phyloP scores from a whole-genome alignment of 2,329 filamentous ascomycete species.

The Allantophomopsis cytisporea region DNA sequence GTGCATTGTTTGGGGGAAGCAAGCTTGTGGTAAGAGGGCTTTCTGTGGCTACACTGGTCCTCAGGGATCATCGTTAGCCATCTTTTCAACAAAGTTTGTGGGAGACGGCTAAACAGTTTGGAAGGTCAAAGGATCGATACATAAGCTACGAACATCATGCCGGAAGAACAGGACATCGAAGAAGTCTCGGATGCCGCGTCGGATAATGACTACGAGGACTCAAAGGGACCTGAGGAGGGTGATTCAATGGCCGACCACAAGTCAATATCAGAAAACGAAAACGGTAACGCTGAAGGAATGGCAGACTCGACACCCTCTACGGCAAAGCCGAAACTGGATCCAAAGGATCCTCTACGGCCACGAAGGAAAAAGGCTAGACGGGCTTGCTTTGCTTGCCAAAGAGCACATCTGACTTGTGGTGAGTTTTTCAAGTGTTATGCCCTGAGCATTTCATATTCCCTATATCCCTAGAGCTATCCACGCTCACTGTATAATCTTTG shows the following conservation, averaged over 20 bases:
- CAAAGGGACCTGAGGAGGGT: slow-evolving; percentile 16
- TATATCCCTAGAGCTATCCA: no score
- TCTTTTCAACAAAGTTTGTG: no score
- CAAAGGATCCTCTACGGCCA: slow-evolving; percentile 83
- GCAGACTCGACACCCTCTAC: slow-evolving; percentile 24
- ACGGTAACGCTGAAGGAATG: slow-evolving; percentile 15
- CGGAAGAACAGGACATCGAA: slow-evolving; percentile 19
- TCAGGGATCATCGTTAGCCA: no score
- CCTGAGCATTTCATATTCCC: background rate
- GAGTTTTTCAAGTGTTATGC: slow-evolving; percentile 32
- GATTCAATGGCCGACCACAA: slow-evolving; percentile 18
- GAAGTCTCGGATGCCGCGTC: slow-evolving; percentile 19
- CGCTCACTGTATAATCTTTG: no score
- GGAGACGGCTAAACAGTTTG: no score
- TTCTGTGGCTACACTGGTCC: no score
- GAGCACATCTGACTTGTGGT: slow-evolving; percentile 97
- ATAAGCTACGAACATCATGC: slow-evolving; percentile 22
- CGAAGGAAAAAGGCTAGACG: slow-evolving; percentile 90
- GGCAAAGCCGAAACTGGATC: slow-evolving; percentile 52
- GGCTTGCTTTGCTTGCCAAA: slow-evolving; percentile 92
- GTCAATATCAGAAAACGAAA: slow-evolving; percentile 12
- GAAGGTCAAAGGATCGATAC: no score
- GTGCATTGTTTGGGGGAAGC: no score
- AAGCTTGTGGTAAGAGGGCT: no score
- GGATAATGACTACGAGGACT: slow-evolving; percentile 18